Evolutionary conservation across 495 filamentous ascomycete genomes (phyloP).

Genomic region (Neurospora sp.): DNA sequence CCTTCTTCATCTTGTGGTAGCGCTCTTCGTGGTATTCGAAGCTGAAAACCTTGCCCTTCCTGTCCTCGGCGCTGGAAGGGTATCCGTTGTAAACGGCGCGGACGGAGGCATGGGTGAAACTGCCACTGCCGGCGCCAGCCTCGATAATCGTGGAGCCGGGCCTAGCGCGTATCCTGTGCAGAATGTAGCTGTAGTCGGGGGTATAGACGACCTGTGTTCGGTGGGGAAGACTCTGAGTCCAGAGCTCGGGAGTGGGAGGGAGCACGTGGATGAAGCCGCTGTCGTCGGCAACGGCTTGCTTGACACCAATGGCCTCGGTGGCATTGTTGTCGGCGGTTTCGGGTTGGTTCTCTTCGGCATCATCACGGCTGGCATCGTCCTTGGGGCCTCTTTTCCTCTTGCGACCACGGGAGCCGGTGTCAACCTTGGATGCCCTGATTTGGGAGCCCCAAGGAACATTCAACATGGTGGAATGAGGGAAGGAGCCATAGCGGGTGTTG

Average conservation of each 20-base stretch:
- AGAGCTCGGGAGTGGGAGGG: constrained; percentile 84
- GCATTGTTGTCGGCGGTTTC: constrained; percentile 16
- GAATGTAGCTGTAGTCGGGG: constrained; percentile 91
- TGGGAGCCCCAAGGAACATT: constrained; percentile 82
- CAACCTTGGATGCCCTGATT: constrained; percentile 77
- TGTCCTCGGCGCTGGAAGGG: constrained; percentile 30
- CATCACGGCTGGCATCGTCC: constrained; percentile 33
- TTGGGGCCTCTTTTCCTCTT: constrained; percentile 46
- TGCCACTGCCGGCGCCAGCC: constrained; percentile 88
- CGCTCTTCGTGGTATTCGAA: constrained; percentile 86
- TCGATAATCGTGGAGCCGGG: constrained; percentile 80
- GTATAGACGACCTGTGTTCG: constrained; percentile 97
- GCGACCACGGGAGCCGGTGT: constrained; percentile 71
- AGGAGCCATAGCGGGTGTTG: constrained; percentile 92
- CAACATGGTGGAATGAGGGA: constrained; percentile 80
- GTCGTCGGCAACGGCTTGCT: constrained; percentile 46
- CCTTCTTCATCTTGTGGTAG: constrained; percentile 57
- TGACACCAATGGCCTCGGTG: constrained; percentile 22
- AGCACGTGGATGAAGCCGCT: constrained; percentile 87
- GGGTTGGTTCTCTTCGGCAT: constrained; percentile 15
- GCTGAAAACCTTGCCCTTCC: constrained; percentile 72
- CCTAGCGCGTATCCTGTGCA: constrained; percentile 73
- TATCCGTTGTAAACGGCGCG: constrained; percentile 84
- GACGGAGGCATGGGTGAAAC: constrained; percentile 85
- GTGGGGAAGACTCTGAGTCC: constrained; percentile 85